These are phyloP conservation scores for Monilinia fructicola DNA, from an alignment of 2,329 filamentous ascomycete genomes.

Conservation along the genomic window DNA sequence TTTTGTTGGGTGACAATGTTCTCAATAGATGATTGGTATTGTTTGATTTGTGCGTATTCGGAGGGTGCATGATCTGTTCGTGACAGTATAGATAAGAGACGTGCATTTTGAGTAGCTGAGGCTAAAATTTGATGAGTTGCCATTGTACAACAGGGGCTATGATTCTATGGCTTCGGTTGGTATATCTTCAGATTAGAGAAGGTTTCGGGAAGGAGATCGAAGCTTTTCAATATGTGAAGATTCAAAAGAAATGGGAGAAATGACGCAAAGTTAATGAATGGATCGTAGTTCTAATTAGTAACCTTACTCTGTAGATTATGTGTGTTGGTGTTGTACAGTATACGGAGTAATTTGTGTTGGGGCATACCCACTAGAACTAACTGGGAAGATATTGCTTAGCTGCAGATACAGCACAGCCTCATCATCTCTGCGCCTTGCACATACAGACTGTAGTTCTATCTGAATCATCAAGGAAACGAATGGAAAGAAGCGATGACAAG, in stretches of 20 bases:
- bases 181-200: background rate
- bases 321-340: background rate
- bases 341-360: background rate
- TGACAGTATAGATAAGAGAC: constrained; percentile 47
- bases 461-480: constrained; percentile 1
- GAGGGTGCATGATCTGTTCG: constrained; percentile 51
- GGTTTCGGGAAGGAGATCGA: background rate
- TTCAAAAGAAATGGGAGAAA: background rate
- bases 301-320: too few relatives aligned
- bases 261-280: background rate
- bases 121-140: constrained; percentile 19
- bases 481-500: background rate
- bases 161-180: background rate
- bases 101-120: constrained; percentile 13
- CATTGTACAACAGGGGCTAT: background rate
- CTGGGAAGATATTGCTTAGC: background rate
- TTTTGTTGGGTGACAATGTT: constrained; percentile 40
- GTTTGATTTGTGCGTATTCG: constrained; percentile 47
- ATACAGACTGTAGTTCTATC: too few relatives aligned
- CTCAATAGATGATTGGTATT: constrained; percentile 49
- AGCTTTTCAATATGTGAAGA: constrained; percentile 1
- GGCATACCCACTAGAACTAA: too few relatives aligned
- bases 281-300: too few relatives aligned
- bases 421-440: constrained; percentile 10
- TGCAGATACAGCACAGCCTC: constrained; percentile 14